Conservation (phyloP, 2,329 filamentous ascomycete species). For the Aureobasidium musti region DNA sequence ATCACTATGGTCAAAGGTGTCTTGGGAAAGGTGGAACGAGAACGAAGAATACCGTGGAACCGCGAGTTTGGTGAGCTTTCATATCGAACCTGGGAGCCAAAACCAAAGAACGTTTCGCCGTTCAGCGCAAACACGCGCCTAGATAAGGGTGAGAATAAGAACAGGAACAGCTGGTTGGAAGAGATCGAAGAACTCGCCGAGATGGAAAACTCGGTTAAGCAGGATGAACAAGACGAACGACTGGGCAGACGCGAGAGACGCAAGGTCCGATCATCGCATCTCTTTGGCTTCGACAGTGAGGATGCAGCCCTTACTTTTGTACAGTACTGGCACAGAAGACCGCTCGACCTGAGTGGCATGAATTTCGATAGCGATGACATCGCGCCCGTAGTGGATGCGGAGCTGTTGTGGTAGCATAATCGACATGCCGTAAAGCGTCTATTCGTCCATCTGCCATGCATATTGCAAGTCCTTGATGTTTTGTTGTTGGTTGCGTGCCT, state of each 20-base stretch:
- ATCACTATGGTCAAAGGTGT: constrained; percentile 36
- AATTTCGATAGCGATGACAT: constrained; percentile 41
- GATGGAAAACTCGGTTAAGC: constrained; percentile 26
- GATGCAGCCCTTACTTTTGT: constrained; percentile 57
- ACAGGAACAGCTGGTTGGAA: constrained; percentile 1
- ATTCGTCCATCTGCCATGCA: constrained; percentile 96
- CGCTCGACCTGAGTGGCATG: constrained; percentile 40
- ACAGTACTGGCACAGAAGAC: constrained; percentile 55
- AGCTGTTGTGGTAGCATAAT: constrained; percentile 52
- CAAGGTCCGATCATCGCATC: constrained; percentile 34
- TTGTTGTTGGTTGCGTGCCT: constrained; percentile 74
- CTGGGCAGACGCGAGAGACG: constrained; percentile 39
- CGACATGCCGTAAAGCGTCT: constrained; percentile 16
- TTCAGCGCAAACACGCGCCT: neutral
- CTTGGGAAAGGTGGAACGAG: constrained; percentile 31
- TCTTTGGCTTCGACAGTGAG: constrained; percentile 59
- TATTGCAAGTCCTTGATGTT: constrained; percentile 82
- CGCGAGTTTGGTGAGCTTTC: constrained; percentile 28
- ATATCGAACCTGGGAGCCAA: constrained; percentile 36
- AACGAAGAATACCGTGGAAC: constrained; percentile 33
- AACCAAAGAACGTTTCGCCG: constrained; percentile 12
- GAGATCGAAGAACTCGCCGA: constrained; percentile 6
- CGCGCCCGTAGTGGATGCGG: constrained; percentile 48
- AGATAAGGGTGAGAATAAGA: neutral
- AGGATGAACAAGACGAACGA: constrained; percentile 37